phyloP scores from a whole-genome alignment of 768 basidiomycete species.

The Terana coerulea region DNA sequence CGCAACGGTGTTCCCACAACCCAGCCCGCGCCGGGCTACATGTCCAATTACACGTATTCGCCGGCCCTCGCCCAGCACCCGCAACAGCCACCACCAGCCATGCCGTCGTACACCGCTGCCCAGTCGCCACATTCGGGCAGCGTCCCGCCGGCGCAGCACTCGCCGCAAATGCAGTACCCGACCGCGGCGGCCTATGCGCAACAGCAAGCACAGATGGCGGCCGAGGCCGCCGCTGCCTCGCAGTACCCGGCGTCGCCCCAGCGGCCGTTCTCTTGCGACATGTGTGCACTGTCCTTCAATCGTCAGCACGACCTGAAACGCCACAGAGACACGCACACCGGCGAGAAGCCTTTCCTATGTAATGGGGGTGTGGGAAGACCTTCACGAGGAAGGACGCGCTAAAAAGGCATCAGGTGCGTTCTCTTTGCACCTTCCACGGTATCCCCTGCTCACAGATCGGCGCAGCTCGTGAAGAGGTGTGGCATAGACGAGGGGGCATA shows the following conservation, averaged over 20 bases:
- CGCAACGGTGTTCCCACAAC: constrained; percentile 9
- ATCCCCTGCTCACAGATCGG: constrained; percentile 6
- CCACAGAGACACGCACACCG: constrained; percentile 80
- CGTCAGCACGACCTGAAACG: constrained; percentile 83
- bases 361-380: constrained; percentile 86
- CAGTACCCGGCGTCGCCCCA: constrained; percentile 37
- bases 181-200: constrained; percentile 20
- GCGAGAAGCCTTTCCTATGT: constrained; percentile 80
- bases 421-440: not conserved
- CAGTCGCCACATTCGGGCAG: constrained; percentile 19
- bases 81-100: constrained; percentile 16
- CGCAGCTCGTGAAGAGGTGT: constrained; percentile 69
- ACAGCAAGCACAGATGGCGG: constrained; percentile 6
- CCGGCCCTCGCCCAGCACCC: constrained; percentile 14
- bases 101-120: constrained; percentile 18
- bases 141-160: constrained; percentile 8
- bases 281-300: constrained; percentile 81
- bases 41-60: constrained; percentile 12
- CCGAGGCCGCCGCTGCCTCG: constrained; percentile 18
- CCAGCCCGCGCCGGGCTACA: constrained; percentile 1
- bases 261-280: constrained; percentile 36
- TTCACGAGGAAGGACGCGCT: constrained; percentile 85
- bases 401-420: constrained; percentile 76
- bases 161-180: constrained; percentile 21
- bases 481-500: constrained; percentile 58